Percentiles rank a stretch among this genome's conserved stretches.
Evolutionary conservation across 1,284 basidiomycete genomes (phyloP).

Genomic region (Tylopilus sp.): DNA sequence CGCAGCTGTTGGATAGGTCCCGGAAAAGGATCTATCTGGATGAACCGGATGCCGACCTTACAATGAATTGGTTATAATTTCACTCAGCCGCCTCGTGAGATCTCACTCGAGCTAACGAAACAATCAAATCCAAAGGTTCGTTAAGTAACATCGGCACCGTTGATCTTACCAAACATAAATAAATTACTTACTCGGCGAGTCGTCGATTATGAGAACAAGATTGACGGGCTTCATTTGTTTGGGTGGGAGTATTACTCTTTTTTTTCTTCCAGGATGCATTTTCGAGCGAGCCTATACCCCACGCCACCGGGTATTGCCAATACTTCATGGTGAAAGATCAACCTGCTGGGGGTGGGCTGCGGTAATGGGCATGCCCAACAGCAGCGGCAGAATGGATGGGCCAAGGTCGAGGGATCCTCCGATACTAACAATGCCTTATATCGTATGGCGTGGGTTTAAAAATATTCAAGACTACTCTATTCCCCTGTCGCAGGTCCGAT

Average conservation of each 20-base stretch:
- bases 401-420: too few species aligned
- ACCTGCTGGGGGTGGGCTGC: too few species aligned
- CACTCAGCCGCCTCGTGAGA: not conserved
- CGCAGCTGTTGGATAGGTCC: slow-evolving; percentile 41
- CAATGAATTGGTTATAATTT: slow-evolving; percentile 2
- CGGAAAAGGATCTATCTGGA: slow-evolving; percentile 58
- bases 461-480: too few species aligned
- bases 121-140: slow-evolving; percentile 51
- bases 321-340: too few species aligned
- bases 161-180: not conserved
- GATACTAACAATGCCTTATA: too few species aligned
- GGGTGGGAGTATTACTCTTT: slow-evolving; percentile 31
- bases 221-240: slow-evolving; percentile 54
- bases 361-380: too few species aligned
- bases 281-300: too few species aligned
- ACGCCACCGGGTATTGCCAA: too few species aligned
- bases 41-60: slow-evolving; percentile 59
- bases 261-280: slow-evolving; percentile 31
- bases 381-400: too few species aligned
- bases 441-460: too few species aligned
- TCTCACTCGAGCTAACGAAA: slow-evolving; percentile 41
- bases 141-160: slow-evolving; percentile 26
- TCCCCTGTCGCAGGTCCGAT: too few species aligned
- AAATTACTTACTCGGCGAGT: slow-evolving; percentile 49
- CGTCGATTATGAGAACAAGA: slow-evolving; percentile 63